phyloP scores from a whole-genome alignment of 2,329 filamentous ascomycete genomes.

The Epichloe hybrida region DNA sequence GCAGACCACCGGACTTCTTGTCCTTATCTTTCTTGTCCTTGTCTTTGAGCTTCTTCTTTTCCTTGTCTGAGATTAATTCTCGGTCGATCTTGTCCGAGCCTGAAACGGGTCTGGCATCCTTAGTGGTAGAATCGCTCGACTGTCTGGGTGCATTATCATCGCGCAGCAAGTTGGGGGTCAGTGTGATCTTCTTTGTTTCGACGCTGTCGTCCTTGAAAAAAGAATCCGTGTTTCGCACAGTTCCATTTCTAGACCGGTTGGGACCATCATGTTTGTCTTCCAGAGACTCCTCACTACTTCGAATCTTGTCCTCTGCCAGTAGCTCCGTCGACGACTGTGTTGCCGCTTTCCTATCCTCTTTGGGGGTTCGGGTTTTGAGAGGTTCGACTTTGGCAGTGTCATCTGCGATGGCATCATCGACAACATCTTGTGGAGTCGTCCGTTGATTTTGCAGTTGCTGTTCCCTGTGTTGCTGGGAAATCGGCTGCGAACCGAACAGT shows the following conservation, averaged over 20 bases:
- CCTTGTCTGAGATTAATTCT: conserved; percentile 47
- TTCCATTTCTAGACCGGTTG: conserved; percentile 67
- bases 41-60: conserved; percentile 65
- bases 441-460: conserved; percentile 19
- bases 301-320: conserved; percentile 22
- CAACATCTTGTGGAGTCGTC: conserved; percentile 6
- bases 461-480: conserved; percentile 17
- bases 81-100: conserved; percentile 60
- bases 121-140: conserved; percentile 28
- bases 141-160: conserved; percentile 57
- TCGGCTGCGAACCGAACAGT: conserved; percentile 22
- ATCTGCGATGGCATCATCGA: conserved; percentile 26
- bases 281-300: conserved; percentile 54
- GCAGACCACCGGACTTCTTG: conserved; percentile 42
- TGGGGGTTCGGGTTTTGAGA: conserved; percentile 33
- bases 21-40: conserved; percentile 63
- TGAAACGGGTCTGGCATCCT: conserved; percentile 40
- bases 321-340: conserved; percentile 16
- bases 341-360: conserved; percentile 25
- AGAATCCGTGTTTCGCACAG: conserved; percentile 81
- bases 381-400: conserved; percentile 43
- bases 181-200: conserved; percentile 92
- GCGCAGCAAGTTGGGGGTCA: conserved; percentile 82
- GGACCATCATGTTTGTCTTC: conserved; percentile 37
- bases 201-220: conserved; percentile 98